A percentile compares a stretch with the other conserved stretches of the same genome.
Conservation (phyloP, 768 basidiomycete species). For the Rhizopogon vesiculosus region DNA sequence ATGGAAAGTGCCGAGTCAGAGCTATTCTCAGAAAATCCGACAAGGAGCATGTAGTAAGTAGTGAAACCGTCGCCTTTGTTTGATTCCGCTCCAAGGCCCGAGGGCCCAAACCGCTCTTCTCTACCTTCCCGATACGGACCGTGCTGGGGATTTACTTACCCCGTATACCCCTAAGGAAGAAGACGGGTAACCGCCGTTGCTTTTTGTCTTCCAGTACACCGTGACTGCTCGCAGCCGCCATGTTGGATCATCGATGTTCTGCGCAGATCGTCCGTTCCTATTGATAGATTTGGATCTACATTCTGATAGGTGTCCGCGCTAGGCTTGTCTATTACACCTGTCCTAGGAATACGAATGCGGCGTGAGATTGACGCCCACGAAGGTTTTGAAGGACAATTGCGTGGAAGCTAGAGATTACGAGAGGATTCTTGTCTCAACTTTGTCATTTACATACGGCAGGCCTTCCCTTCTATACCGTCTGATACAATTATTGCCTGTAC, state of each 20-base stretch:
- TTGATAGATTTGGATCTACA: background rate
- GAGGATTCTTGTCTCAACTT: background rate
- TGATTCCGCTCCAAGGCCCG: slow-evolving; percentile 2
- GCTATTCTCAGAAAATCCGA: background rate
- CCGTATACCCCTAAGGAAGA: background rate
- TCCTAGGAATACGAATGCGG: background rate
- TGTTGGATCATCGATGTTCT: background rate
- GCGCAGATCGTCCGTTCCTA: background rate
- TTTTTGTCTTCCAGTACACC: background rate
- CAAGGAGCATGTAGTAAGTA: background rate
- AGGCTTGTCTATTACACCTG: background rate
- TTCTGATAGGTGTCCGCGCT: no score
- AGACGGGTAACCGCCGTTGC: background rate
- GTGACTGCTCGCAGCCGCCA: background rate
- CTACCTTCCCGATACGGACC: background rate
- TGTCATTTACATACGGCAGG: background rate
- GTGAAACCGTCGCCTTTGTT: background rate
- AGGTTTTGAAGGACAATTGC: slow-evolving; percentile 5
- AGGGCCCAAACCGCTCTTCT: background rate
- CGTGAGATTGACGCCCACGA: slow-evolving; percentile 1
- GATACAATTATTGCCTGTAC: background rate
- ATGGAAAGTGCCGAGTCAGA: background rate
- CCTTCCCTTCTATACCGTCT: background rate
- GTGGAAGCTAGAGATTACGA: background rate
- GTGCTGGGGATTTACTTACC: background rate